Evolutionary conservation across 2,329 filamentous ascomycete species (phyloP), one percentile per base, ranked within the genome.

Genomic region (Apiospora phragmitis): DNA sequence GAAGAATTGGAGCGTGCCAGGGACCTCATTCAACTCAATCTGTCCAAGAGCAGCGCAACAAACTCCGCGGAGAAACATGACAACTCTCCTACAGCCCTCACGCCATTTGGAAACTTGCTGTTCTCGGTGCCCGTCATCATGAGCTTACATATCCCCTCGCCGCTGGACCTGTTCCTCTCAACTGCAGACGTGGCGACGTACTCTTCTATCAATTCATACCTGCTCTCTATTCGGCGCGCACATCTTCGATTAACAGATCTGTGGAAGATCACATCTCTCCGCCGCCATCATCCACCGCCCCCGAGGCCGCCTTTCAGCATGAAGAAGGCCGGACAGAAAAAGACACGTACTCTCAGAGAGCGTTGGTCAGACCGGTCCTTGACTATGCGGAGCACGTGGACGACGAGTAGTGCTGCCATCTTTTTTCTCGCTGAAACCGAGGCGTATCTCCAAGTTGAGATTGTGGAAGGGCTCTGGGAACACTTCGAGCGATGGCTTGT

Each of bases 391-490:
- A 92, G 91, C 73, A 89, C 95, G 0, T 99, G 96, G 96, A 95
- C 94, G 0, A 97, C 94, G 0, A 92, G 93, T 75, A 94, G 93
- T 77, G 93, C 94, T 2, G 92, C 94, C 1, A 89, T 97, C 4
- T 98, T 97, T 82, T 93, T 98, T 75, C 85, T 98, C 4, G 94
- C 93, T 0, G 95, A 98, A 79, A 92, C 94, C 18, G 93, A 95
- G 74, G 90, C 90, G 3, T 98, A 97, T 76, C 90, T 98, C 62
- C 95, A 98, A 80, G 94, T 93, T 1, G 94, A 97, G 77, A 91
- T 98, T 8, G 91, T 98, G 18, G 89, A 91, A 71, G 91, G 91
- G 42, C 91, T 94, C 1, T 98, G 94, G 90, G 88, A 91, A 21
- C 90, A 93, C 68, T 95, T 98, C 75, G 89, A 92, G 69, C 80